phyloP scores from a whole-genome alignment of 352 stramenopile species.

The Halophytophthora batemanensis region DNA sequence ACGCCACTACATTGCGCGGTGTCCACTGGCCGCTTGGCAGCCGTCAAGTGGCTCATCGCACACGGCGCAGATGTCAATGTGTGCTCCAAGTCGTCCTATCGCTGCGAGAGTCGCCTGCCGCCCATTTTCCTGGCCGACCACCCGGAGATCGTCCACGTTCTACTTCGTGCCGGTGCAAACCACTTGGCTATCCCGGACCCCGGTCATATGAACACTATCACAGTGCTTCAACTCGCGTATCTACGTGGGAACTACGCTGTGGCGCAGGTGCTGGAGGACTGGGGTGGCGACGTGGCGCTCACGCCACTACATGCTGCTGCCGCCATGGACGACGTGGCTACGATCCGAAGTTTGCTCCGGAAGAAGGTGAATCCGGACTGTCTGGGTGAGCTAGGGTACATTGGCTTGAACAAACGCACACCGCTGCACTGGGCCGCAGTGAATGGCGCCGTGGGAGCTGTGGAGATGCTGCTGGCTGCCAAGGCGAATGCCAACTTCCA shows the following conservation, averaged over 20 bases:
- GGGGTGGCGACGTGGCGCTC: slow-evolving; percentile 73
- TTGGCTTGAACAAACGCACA: slow-evolving; percentile 78
- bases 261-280: slow-evolving; percentile 77
- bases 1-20: slow-evolving; percentile 79
- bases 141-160: slow-evolving; percentile 70
- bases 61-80: slow-evolving; percentile 75
- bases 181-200: slow-evolving; percentile 78
- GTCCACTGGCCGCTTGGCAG: slow-evolving; percentile 64
- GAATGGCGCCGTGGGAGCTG: slow-evolving; percentile 56
- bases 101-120: slow-evolving; percentile 59
- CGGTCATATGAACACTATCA: slow-evolving; percentile 85
- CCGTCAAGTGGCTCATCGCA: slow-evolving; percentile 68
- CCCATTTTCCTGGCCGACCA: slow-evolving; percentile 82
- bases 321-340: slow-evolving; percentile 61
- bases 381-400: slow-evolving; percentile 73
- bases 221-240: slow-evolving; percentile 78
- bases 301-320: slow-evolving; percentile 76
- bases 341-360: slow-evolving; percentile 55
- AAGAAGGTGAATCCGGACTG: slow-evolving; percentile 79
- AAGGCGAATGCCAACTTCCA: slow-evolving; percentile 65
- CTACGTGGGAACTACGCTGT: slow-evolving; percentile 78
- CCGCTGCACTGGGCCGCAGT: slow-evolving; percentile 77
- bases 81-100: slow-evolving; percentile 72
- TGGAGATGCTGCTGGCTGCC: slow-evolving; percentile 56
- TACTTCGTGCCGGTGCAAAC: slow-evolving; percentile 66